Evolutionary conservation across 805 yeast genomes (phyloP).

Genomic region (Sungouiozyma ichnusensis): DNA sequence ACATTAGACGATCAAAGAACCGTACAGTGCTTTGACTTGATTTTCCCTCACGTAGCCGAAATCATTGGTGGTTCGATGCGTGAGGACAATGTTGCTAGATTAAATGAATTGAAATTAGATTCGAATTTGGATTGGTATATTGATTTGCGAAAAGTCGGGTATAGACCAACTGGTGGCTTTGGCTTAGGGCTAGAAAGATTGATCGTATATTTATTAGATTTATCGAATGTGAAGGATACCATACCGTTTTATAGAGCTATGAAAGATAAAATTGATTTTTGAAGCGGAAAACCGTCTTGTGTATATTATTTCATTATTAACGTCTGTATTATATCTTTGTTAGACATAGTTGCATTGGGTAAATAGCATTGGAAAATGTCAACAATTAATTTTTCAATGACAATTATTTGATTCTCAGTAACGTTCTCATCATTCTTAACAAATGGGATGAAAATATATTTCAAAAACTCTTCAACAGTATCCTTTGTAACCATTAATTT

Average conservation of each 20-base stretch:
- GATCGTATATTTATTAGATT: conserved; percentile 57
- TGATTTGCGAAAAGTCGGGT: conserved; percentile 61
- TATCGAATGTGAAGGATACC: conserved; percentile 76
- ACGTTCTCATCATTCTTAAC: neutral
- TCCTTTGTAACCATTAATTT: neutral
- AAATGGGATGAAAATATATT: neutral
- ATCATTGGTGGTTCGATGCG: conserved; percentile 90
- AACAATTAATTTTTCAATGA: too few relatives aligned
- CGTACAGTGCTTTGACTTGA: conserved; percentile 81
- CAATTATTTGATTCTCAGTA: neutral
- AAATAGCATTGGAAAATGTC: neutral
- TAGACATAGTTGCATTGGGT: neutral
- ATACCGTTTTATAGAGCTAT: conserved; percentile 66
- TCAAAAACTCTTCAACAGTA: neutral
- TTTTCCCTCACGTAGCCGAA: conserved; percentile 90
- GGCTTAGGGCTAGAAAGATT: conserved; percentile 92
- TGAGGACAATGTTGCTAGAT: conserved; percentile 50
- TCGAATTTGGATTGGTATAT: conserved; percentile 71
- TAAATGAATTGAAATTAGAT: neutral
- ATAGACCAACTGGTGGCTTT: conserved; percentile 93
- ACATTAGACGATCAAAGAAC: conserved; percentile 37
- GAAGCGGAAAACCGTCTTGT: neutral
- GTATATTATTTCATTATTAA: neutral
- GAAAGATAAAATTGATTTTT: conserved; percentile 3
- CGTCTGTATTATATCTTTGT: neutral